Conservation (phyloP, 306 rosid species). For the Rosa multiflora region DNA sequence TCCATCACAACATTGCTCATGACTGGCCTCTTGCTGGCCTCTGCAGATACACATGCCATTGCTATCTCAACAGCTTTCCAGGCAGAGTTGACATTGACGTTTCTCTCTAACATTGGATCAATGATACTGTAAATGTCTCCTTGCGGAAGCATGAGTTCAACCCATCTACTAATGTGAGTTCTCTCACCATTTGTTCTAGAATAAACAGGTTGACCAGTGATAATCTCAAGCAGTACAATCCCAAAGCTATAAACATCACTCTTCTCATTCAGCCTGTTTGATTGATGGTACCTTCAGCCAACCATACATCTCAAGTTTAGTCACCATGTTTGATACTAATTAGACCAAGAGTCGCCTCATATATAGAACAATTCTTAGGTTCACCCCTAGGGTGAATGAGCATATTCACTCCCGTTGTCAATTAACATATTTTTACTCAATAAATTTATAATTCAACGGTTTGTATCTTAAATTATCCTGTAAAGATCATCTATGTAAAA, state of each 20-base stretch:
- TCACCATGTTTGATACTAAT: not conserved
- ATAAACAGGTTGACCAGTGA: slow-evolving; percentile 15
- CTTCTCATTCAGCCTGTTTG: slow-evolving; percentile 31
- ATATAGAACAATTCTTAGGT: too few species aligned
- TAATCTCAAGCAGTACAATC: slow-evolving; percentile 23
- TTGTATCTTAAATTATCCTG: too few species aligned
- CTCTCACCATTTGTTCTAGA: not conserved
- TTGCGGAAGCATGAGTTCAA: not conserved
- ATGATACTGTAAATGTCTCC: slow-evolving; percentile 25
- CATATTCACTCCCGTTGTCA: too few species aligned
- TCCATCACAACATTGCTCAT: slow-evolving; percentile 28
- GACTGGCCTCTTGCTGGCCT: slow-evolving; percentile 16
- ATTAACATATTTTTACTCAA: too few species aligned
- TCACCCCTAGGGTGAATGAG: too few species aligned
- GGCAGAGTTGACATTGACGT: slow-evolving; percentile 16
- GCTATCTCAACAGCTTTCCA: slow-evolving; percentile 41
- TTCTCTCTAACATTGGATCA: slow-evolving; percentile 22
- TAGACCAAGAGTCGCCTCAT: not conserved
- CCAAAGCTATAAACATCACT: slow-evolving; percentile 38
- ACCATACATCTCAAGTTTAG: not conserved
- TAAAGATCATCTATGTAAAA: too few species aligned
- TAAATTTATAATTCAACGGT: too few species aligned
- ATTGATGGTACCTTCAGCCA: slow-evolving; percentile 24
- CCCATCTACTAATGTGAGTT: not conserved
- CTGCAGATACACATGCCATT: slow-evolving; percentile 13